Evolutionary conservation across 495 filamentous ascomycete species (phyloP).

Genomic region (Penicillium longicatenatum): DNA sequence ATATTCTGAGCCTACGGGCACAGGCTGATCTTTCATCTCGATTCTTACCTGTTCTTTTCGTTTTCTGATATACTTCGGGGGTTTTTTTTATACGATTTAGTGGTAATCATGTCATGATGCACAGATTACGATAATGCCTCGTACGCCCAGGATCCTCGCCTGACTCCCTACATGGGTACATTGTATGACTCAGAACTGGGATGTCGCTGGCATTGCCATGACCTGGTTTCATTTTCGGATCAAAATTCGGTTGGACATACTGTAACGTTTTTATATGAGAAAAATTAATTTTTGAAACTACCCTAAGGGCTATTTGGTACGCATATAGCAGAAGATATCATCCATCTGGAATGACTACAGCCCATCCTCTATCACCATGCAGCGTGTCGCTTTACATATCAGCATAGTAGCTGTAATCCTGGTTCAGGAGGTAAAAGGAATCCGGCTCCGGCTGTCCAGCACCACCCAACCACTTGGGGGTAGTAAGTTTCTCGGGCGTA

Average conservation of each 20-base stretch:
- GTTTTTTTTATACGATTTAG: background rate
- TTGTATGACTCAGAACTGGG: background rate
- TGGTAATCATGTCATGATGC: conserved; percentile 17
- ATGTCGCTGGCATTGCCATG: conserved; percentile 1
- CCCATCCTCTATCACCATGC: background rate
- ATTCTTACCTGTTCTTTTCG: background rate
- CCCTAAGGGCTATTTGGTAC: too few species aligned
- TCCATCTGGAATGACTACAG: too few species aligned
- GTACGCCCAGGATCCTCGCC: conserved; percentile 3
- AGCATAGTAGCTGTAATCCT: conserved; percentile 36
- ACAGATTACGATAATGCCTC: conserved; percentile 12
- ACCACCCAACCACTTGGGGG: conserved; percentile 37
- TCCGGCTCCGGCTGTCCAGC: conserved; percentile 34
- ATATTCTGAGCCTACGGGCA: background rate
- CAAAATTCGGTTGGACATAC: background rate
- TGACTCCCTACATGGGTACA: background rate
- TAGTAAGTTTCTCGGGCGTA: conserved; percentile 34
- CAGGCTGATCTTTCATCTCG: background rate
- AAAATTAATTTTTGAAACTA: too few species aligned
- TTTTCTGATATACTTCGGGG: background rate
- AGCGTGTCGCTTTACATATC: background rate
- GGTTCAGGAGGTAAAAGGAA: conserved; percentile 34
- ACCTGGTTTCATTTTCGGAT: background rate
- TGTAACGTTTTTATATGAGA: too few species aligned
- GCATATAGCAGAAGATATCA: too few species aligned